Base-by-base conservation (phyloP, 257 asterid genomes). In the Solanum neorickii region DNA sequence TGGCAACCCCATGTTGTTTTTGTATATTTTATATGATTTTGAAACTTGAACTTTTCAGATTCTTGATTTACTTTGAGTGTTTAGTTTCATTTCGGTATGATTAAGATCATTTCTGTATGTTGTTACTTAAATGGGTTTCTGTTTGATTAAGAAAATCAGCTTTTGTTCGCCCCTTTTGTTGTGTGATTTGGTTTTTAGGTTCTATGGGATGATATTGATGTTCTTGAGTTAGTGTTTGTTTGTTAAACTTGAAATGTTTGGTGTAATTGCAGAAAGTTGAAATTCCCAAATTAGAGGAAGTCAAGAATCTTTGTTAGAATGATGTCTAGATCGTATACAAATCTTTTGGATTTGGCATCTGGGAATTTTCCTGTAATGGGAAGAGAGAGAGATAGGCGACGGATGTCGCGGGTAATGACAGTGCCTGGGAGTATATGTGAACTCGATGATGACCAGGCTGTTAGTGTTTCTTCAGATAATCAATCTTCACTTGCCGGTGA, bases 261-360 rank as follows among this genome's bases (percentile, higher is more conserved):
- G 75, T 86, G 74, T 88, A 88, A 73, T 83, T 92, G 92, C 91
- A 93, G 96, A 89, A 86, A 75, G 86, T 92, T 86, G 90, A 44
- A 82, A 84, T 62, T 37, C 68, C 59, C 60, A 21, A 59, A 82
- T 84, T 83, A 83, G 90, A 84, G 86, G 91, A 60, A 82, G 83
- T 12, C n/a, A 72, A 86, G 84, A 87, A 89, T 88, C 80, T 88
- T 89, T 31, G 93, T 62, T 72, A 93, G 91, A 91, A 94, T 95
- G 98, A 92, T 95, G 94, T 95, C 98, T 46, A 95, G 97, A 91
- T 95, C 98, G 82, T 95, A 95, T 87, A 94, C 98, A 27, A 95
- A 95, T 90, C 96, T 95, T 74, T 88, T 94, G 86, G 98, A 95
- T 88, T 93, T 95, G 91, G 98, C 98, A 82, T 92, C 98, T 21